Evolutionary conservation across 202 grass and related monocot species (phyloP).

Genomic region (Saccharum hybrid): DNA sequence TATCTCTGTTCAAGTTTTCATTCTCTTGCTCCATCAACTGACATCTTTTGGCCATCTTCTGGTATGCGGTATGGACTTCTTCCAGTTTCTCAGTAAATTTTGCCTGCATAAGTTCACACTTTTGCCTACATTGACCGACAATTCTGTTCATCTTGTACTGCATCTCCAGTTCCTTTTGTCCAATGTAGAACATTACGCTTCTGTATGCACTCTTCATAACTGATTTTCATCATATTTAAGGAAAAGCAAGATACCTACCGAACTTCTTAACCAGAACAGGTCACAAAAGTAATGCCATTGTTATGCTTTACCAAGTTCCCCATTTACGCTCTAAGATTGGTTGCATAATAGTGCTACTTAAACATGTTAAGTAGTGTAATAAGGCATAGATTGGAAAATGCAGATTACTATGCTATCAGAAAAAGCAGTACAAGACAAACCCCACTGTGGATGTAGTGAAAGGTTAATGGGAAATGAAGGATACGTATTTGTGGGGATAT

Average conservation of each 20-base stretch:
- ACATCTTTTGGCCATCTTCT: constrained; percentile 91
- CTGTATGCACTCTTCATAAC: constrained; percentile 93
- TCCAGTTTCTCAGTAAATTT: constrained; percentile 93
- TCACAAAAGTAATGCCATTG: constrained; percentile 5
- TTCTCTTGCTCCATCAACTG: constrained; percentile 87
- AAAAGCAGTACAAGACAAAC: constrained; percentile 10
- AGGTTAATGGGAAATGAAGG: constrained; percentile 47
- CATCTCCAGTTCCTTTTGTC: constrained; percentile 94
- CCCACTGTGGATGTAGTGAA: not conserved
- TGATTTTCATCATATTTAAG: constrained; percentile 55
- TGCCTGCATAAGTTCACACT: constrained; percentile 81
- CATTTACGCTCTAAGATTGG: not conserved
- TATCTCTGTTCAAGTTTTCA: constrained; percentile 83
- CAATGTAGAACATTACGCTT: constrained; percentile 94
- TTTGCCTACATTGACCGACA: constrained; percentile 77
- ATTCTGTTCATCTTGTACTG: constrained; percentile 89
- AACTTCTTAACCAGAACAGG: not conserved
- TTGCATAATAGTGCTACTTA: constrained; percentile 18
- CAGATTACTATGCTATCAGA: not conserved
- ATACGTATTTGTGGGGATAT: constrained; percentile 91
- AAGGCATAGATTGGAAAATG: not conserved
- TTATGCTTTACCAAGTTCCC: constrained; percentile 2
- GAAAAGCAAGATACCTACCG: constrained; percentile 22
- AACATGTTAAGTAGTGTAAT: constrained; percentile 7
- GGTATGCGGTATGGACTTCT: constrained; percentile 78